Conservation (phyloP, 192 early-diverging fungal species). For the Backusella parvicylindrica region DNA sequence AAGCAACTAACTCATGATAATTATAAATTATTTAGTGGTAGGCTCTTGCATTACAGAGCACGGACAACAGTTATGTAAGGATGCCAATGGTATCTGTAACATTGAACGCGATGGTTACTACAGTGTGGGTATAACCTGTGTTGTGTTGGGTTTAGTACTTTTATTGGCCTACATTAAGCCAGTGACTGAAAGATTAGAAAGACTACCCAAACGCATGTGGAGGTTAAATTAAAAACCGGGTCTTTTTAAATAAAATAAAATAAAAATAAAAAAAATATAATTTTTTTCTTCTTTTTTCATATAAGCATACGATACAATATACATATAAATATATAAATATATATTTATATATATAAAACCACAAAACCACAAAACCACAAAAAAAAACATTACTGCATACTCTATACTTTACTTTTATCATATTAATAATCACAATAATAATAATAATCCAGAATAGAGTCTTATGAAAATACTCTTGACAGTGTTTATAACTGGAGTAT, state of each 20-base stretch:
- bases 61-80: background rate
- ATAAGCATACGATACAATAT: too few species aligned
- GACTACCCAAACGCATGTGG: slow-evolving; percentile 29
- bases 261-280: background rate
- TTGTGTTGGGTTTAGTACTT: slow-evolving; percentile 62
- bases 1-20: background rate
- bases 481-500: background rate
- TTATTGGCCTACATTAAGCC: slow-evolving; percentile 61
- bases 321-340: too few species aligned
- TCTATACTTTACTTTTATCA: too few species aligned
- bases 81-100: slow-evolving; percentile 43
- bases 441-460: background rate
- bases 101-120: slow-evolving; percentile 86
- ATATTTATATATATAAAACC: too few species aligned
- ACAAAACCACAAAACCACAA: background rate
- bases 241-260: background rate
- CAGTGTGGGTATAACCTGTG: slow-evolving; percentile 65
- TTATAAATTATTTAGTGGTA: background rate
- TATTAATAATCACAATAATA: background rate
- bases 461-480: slow-evolving; percentile 7
- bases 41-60: background rate
- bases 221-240: slow-evolving; percentile 1
- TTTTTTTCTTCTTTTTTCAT: slow-evolving; percentile 6
- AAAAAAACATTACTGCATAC: too few species aligned
- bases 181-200: slow-evolving; percentile 56